These are phyloP conservation scores for Debaryomyces sp. DNA, from an alignment of 1,139 yeast genomes.

Conservation along the genomic window DNA sequence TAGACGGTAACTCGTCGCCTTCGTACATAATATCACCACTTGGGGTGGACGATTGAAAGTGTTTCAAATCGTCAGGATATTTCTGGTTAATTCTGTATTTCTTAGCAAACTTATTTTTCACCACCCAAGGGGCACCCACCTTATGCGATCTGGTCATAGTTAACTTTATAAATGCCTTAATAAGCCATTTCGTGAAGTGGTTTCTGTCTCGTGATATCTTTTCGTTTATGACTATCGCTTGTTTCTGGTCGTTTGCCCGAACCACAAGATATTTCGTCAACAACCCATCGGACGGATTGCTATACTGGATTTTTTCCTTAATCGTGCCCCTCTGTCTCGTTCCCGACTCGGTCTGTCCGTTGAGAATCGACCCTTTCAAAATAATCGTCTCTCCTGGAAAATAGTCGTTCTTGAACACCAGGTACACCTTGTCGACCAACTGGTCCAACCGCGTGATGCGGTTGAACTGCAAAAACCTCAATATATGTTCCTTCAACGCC, in stretches of 20 bases:
- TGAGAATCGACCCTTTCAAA: conserved; percentile 44
- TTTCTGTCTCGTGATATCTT: conserved; percentile 82
- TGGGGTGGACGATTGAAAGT: conserved; percentile 43
- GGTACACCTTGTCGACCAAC: conserved; percentile 81
- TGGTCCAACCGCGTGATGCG: conserved; percentile 83
- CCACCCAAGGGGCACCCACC: conserved; percentile 97
- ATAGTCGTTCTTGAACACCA: conserved; percentile 75
- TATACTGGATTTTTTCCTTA: conserved; percentile 51
- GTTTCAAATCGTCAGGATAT: conserved; percentile 56
- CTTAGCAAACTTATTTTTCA: conserved; percentile 72
- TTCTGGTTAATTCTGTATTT: conserved; percentile 60
- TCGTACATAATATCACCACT: conserved; percentile 33
- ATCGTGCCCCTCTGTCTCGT: conserved; percentile 41
- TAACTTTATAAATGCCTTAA: conserved; percentile 85
- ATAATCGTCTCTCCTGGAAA: conserved; percentile 89
- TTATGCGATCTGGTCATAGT: conserved; percentile 81
- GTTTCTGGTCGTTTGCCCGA: conserved; percentile 51
- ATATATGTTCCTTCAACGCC: conserved; percentile 86
- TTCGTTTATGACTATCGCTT: conserved; percentile 70
- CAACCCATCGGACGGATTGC: conserved; percentile 61
- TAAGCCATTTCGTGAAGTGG: conserved; percentile 84
- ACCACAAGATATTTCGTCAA: conserved; percentile 66
- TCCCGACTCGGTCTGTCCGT: conserved; percentile 11
- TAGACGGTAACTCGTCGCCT: conserved; percentile 5
- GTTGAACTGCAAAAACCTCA: conserved; percentile 81